These are phyloP conservation scores for Schizonepeta tenuifolia DNA, from an alignment of 257 asterid species.

Conservation along the genomic window DNA sequence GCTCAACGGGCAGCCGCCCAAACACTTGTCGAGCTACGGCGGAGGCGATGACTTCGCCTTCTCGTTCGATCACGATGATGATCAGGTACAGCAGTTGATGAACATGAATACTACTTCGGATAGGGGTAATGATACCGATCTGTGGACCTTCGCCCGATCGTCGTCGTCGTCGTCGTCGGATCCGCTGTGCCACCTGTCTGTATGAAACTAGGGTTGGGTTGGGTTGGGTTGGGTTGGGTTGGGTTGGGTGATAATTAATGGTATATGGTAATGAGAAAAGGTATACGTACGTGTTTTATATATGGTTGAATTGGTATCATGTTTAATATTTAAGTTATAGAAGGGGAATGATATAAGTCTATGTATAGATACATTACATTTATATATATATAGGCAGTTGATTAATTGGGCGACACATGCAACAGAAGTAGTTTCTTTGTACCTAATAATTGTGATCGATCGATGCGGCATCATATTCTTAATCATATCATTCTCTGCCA, in stretches of 20 bases:
- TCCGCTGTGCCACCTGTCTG: slow-evolving; percentile 78
- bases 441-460: slow-evolving; percentile 28
- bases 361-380: background rate
- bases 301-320: background rate
- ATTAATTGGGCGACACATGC: background rate
- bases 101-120: slow-evolving; percentile 33
- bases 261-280: background rate
- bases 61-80: slow-evolving; percentile 45
- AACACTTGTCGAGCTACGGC: slow-evolving; percentile 30
- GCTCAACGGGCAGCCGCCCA: slow-evolving; percentile 62
- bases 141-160: slow-evolving; percentile 67
- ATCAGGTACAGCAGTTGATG: slow-evolving; percentile 35
- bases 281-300: background rate
- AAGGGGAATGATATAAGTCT: background rate
- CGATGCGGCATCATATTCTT: background rate
- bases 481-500: slow-evolving; percentile 23
- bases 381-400: background rate
- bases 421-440: slow-evolving; percentile 26
- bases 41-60: slow-evolving; percentile 50
- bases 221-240: no score
- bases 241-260: no score
- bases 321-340: background rate
- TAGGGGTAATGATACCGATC: slow-evolving; percentile 45
- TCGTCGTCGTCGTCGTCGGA: slow-evolving; percentile 62
- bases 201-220: slow-evolving; percentile 19